Evolutionary conservation across 352 stramenopile species (phyloP).

Genomic region (Halophytophthora batemanensis): DNA sequence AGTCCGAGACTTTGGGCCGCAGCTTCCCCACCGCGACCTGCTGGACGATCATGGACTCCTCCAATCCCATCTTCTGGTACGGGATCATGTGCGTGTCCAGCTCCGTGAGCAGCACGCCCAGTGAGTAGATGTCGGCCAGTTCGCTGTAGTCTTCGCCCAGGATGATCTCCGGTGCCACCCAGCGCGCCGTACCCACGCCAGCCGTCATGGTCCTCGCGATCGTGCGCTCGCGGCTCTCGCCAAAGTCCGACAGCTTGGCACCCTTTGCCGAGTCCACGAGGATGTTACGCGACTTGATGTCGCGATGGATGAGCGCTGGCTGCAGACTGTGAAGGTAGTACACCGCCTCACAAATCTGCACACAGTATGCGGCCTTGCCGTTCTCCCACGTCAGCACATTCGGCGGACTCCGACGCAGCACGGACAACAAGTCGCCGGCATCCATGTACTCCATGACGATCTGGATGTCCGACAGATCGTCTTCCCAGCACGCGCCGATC

Average conservation of each 20-base stretch:
- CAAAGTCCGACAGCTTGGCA: constrained; percentile 75
- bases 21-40: constrained; percentile 79
- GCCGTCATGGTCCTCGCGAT: constrained; percentile 75
- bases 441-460: constrained; percentile 86
- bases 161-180: constrained; percentile 79
- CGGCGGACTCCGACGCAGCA: constrained; percentile 44
- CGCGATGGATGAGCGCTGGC: constrained; percentile 88
- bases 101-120: constrained; percentile 66
- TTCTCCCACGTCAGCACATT: constrained; percentile 52
- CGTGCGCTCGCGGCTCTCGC: constrained; percentile 71
- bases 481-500: constrained; percentile 71
- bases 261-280: constrained; percentile 76
- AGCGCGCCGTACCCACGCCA: constrained; percentile 67
- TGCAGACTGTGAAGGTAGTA: constrained; percentile 87
- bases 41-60: constrained; percentile 81
- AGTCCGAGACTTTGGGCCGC: constrained; percentile 67
- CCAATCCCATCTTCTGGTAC: constrained; percentile 54
- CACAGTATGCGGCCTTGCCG: constrained; percentile 66
- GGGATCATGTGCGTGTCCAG: constrained; percentile 76
- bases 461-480: constrained; percentile 61
- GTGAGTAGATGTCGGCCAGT: constrained; percentile 70
- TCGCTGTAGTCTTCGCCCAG: constrained; percentile 75
- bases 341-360: constrained; percentile 81
- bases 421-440: constrained; percentile 58
- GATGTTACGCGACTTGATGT: constrained; percentile 92